phyloP scores from a whole-genome alignment of 345 rosid species.

The Eucalyptus urophylla region DNA sequence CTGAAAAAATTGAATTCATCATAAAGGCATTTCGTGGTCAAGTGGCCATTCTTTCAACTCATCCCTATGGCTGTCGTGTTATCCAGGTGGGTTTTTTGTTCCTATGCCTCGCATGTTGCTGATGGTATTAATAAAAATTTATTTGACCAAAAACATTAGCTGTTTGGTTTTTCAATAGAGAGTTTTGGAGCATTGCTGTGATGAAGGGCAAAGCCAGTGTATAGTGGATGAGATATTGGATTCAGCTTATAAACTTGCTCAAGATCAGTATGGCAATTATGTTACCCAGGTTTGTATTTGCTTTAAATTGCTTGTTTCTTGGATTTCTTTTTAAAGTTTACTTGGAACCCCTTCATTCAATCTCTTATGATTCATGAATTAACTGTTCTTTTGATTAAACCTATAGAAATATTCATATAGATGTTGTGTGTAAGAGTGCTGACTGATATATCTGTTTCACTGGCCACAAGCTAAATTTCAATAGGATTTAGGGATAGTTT shows the following conservation, averaged over 20 bases:
- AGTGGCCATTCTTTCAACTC: constrained; percentile 77
- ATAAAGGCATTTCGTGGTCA: constrained; percentile 79
- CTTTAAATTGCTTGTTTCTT: background rate
- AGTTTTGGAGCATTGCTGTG: constrained; percentile 89
- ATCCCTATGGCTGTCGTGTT: constrained; percentile 99
- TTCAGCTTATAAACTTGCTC: constrained; percentile 71
- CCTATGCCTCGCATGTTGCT: background rate
- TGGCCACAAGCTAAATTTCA: background rate
- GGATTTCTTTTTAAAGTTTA: background rate
- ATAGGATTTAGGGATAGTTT: background rate
- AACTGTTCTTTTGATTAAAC: background rate
- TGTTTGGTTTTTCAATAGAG: constrained; percentile 36
- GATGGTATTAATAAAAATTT: background rate
- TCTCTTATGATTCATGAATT: background rate
- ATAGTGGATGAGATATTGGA: constrained; percentile 89
- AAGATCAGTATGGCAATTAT: constrained; percentile 97
- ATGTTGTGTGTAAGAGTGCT: background rate
- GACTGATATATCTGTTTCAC: background rate
- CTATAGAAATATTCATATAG: background rate
- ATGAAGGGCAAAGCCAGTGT: constrained; percentile 62
- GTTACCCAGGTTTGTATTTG: constrained; percentile 71
- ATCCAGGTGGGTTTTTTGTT: constrained; percentile 48
- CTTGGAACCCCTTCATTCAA: background rate
- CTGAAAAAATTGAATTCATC: constrained; percentile 64
- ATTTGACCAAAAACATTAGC: background rate